A percentile compares a stretch with the other conserved stretches of the same genome.
phyloP scores from a whole-genome alignment of 257 asterid genomes.

The Cruciata laevipes region DNA sequence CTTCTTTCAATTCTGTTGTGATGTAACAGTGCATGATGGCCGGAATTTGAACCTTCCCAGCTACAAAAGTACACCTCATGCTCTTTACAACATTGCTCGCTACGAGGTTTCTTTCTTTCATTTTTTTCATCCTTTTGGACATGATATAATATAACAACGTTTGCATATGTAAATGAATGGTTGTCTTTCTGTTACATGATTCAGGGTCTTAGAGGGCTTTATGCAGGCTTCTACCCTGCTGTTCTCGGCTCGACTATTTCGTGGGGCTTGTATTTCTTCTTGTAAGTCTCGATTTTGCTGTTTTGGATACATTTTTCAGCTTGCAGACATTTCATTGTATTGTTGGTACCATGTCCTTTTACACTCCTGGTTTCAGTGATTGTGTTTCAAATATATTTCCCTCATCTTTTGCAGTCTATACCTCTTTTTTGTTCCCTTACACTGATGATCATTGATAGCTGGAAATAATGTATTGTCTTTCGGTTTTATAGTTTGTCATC shows the following conservation, averaged over 20 bases:
- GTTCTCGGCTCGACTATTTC: slow-evolving; percentile 96
- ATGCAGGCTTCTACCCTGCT: slow-evolving; percentile 94
- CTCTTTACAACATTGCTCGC: slow-evolving; percentile 79
- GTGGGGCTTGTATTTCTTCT: slow-evolving; percentile 91
- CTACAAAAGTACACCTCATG: slow-evolving; percentile 81
- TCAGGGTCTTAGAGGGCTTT: slow-evolving; percentile 91
- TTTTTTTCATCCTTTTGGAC: background rate
- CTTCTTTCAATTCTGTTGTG: background rate
- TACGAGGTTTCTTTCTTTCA: slow-evolving; percentile 46
- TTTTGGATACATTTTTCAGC: background rate
- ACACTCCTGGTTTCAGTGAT: background rate
- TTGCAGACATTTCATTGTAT: background rate
- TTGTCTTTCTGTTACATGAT: slow-evolving; percentile 31
- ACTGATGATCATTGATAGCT: background rate
- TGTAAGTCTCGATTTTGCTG: slow-evolving; percentile 44
- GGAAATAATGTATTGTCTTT: background rate
- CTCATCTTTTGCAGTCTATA: background rate
- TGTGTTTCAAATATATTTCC: background rate
- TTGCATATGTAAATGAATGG: background rate
- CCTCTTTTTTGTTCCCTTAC: background rate
- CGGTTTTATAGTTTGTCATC: background rate
- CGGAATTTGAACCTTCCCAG: slow-evolving; percentile 49
- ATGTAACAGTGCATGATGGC: slow-evolving; percentile 67
- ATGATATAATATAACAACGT: background rate
- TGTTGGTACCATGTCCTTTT: background rate